A percentile compares a stretch with the other conserved stretches of the same genome.
Evolutionary conservation across 2,329 filamentous ascomycete genomes (phyloP).

Genomic region (Aureobasidium sp.): DNA sequence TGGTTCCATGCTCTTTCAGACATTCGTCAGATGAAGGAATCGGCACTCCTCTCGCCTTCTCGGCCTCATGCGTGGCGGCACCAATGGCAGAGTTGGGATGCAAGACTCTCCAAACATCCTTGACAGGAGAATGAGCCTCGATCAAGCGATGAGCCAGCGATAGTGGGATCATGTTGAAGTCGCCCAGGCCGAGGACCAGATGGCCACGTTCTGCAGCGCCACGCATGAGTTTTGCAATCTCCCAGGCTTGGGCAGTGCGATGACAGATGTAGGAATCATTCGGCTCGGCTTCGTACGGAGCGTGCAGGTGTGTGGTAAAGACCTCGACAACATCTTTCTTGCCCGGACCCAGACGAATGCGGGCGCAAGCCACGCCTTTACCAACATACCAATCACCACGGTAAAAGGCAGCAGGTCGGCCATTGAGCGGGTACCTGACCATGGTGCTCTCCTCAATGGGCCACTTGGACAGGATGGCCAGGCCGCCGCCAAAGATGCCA

Average conservation of each 20-base stretch:
- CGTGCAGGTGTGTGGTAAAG: constrained; percentile 89
- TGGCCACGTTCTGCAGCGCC: constrained; percentile 72
- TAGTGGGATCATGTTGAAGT: constrained; percentile 93
- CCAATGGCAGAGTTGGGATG: constrained; percentile 80
- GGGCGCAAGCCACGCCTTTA: constrained; percentile 82
- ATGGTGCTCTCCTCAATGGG: constrained; percentile 85
- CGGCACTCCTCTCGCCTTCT: constrained; percentile 56
- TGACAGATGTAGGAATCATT: constrained; percentile 85
- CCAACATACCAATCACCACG: constrained; percentile 95
- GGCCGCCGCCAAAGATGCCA: constrained; percentile 79
- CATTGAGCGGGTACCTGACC: constrained; percentile 82
- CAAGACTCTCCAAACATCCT: constrained; percentile 75
- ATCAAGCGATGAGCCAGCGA: constrained; percentile 80
- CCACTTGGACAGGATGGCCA: constrained; percentile 86
- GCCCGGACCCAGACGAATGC: constrained; percentile 60
- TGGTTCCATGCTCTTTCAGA: constrained; percentile 70
- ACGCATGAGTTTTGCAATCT: constrained; percentile 81
- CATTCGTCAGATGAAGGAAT: constrained; percentile 73
- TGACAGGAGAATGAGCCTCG: constrained; percentile 65
- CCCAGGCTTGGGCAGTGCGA: constrained; percentile 87
- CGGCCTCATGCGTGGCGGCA: constrained; percentile 56
- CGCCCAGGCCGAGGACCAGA: constrained; percentile 76
- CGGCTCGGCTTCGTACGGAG: constrained; percentile 73
- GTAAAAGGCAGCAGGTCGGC: constrained; percentile 86
- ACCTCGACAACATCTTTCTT: constrained; percentile 68